Conservation (phyloP, 1,284 basidiomycete species). For the Anthracocystis walkeri region DNA sequence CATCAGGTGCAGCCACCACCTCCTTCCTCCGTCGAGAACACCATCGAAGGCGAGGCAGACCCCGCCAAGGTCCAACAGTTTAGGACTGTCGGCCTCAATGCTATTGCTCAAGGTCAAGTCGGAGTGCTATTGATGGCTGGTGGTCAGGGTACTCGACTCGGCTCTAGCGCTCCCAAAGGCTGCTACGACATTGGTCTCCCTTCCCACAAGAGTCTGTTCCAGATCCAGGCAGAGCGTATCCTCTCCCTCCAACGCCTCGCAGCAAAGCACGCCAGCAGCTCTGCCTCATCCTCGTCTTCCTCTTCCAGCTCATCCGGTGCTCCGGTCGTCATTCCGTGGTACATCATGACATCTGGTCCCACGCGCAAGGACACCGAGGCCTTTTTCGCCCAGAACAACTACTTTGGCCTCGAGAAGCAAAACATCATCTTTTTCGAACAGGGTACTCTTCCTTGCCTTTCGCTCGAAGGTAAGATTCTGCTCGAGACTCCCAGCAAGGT, state of each 20-base stretch:
- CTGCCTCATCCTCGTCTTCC: conserved; percentile 72
- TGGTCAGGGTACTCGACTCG: conserved; percentile 94
- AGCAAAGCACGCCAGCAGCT: conserved; percentile 71
- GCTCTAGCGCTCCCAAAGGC: conserved; percentile 92
- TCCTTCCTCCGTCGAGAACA: conserved; percentile 49
- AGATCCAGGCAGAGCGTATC: conserved; percentile 96
- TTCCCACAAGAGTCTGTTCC: conserved; percentile 92
- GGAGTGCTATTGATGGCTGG: conserved; percentile 97
- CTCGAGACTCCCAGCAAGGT: conserved; percentile 82
- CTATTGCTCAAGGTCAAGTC: conserved; percentile 84
- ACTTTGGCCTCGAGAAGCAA: conserved; percentile 83
- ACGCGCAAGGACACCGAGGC: conserved; percentile 87
- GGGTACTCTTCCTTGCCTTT: conserved; percentile 96
- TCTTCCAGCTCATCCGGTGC: conserved; percentile 71
- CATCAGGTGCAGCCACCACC: conserved; percentile 65
- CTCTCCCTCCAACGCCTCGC: conserved; percentile 83
- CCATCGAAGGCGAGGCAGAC: conserved; percentile 54
- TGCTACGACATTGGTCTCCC: conserved; percentile 97
- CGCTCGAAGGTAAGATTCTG: conserved; percentile 92
- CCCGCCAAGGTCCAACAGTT: conserved; percentile 72
- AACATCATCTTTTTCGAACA: conserved; percentile 97
- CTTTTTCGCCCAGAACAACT: conserved; percentile 83
- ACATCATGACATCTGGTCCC: conserved; percentile 98
- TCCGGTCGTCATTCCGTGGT: conserved; percentile 85
- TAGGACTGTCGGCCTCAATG: conserved; percentile 79